Percentiles rank a stretch among this genome's conserved stretches.
Evolutionary conservation across 257 asterid species (phyloP).

Genomic region (Lycium ferocissimum): DNA sequence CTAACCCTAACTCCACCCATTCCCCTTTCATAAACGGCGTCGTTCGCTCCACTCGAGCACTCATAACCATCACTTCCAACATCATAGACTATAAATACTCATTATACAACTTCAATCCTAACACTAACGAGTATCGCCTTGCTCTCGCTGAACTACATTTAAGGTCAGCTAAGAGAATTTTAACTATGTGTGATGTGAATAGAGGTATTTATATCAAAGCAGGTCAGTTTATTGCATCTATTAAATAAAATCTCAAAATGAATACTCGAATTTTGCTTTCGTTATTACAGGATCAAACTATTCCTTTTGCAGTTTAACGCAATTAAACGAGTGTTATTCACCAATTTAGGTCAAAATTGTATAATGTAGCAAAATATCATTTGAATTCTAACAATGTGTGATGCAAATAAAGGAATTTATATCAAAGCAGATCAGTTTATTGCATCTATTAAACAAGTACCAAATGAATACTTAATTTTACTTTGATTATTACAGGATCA

Average conservation of each 20-base stretch:
- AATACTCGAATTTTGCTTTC: too few relatives aligned
- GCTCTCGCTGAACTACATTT: conserved; percentile 77
- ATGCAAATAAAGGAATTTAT: conserved; percentile 84
- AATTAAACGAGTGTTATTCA: too few relatives aligned
- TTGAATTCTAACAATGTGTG: conserved; percentile 60
- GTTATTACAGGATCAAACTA: too few relatives aligned
- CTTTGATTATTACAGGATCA: too few relatives aligned
- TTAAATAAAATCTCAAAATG: too few relatives aligned
- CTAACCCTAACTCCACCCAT: conserved; percentile 38
- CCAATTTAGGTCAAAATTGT: too few relatives aligned
- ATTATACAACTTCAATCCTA: conserved; percentile 52
- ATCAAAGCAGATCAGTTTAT: conserved; percentile 58
- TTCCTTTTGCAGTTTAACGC: too few relatives aligned
- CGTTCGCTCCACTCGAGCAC: conserved; percentile 84
- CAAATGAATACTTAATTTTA: too few relatives aligned
- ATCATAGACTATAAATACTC: conserved; percentile 78
- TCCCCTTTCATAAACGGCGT: conserved; percentile 63
- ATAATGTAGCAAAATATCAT: too few relatives aligned
- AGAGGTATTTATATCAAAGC: conserved; percentile 65
- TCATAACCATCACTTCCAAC: conserved; percentile 68
- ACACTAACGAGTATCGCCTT: conserved; percentile 56
- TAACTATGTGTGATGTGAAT: conserved; percentile 75
- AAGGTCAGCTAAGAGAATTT: conserved; percentile 78
- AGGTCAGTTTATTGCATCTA: too few relatives aligned
- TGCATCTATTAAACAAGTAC: too few relatives aligned